These are phyloP conservation scores for Acer campestre DNA, from an alignment of 345 rosid species.

Conservation along the genomic window DNA sequence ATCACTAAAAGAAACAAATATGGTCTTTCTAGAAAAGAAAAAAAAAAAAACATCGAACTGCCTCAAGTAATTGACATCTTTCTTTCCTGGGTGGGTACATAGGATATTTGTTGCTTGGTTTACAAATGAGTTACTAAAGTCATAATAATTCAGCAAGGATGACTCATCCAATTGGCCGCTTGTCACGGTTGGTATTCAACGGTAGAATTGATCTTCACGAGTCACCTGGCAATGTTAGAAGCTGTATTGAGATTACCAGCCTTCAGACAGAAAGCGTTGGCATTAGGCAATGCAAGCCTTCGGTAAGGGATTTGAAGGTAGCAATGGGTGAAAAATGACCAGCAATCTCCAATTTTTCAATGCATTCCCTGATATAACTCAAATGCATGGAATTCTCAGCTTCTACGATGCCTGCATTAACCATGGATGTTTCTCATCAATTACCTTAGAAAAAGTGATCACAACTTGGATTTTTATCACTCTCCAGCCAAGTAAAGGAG, in stretches of 20 bases:
- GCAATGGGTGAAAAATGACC: constrained; percentile 83
- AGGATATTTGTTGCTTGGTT: constrained; percentile 56
- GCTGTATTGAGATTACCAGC: no score
- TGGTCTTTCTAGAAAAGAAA: no score
- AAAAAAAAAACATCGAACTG: no score
- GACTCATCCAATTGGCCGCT: constrained; percentile 62
- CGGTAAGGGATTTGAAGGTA: constrained; percentile 76
- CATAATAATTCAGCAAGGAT: constrained; percentile 60
- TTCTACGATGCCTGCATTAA: no score
- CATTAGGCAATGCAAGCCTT: constrained; percentile 67
- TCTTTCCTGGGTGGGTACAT: constrained; percentile 63
- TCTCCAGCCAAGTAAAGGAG: constrained; percentile 91
- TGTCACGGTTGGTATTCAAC: constrained; percentile 54
- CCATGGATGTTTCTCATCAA: constrained; percentile 63
- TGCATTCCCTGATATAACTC: constrained; percentile 80
- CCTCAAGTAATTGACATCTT: no score
- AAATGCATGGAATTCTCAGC: constrained; percentile 66
- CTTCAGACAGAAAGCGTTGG: constrained; percentile 34
- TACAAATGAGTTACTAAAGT: constrained; percentile 63
- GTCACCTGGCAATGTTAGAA: constrained; percentile 47
- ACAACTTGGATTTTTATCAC: constrained; percentile 84
- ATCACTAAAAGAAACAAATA: no score
- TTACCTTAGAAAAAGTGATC: constrained; percentile 85
- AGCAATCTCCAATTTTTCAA: constrained; percentile 75
- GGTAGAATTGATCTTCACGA: constrained; percentile 73